phyloP scores from a whole-genome alignment of 345 rosid species.

The Sisymbrium irio region DNA sequence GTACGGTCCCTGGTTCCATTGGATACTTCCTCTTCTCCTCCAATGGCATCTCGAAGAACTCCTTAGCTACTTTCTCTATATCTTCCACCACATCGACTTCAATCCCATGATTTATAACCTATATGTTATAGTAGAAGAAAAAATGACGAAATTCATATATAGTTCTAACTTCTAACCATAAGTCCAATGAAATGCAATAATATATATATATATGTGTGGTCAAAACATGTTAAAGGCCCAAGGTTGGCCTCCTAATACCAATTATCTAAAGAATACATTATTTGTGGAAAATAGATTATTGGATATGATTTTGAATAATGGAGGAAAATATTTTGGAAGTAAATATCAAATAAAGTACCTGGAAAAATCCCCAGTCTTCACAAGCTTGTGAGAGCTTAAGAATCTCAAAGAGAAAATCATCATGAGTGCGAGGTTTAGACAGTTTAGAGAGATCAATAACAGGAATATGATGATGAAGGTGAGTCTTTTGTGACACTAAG shows the following conservation, averaged over 20 bases:
- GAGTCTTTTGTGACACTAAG: conserved; percentile 26
- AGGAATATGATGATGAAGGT: conserved; percentile 49
- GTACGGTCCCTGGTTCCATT: conserved; percentile 90
- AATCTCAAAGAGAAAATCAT: conserved; percentile 41
- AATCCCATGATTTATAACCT: conserved; percentile 83
- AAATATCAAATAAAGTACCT: conserved; percentile 45
- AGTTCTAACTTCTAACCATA: background rate
- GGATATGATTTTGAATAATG: background rate
- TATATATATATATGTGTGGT: background rate
- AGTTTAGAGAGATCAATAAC: conserved; percentile 68
- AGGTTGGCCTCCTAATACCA: background rate
- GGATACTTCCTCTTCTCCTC: conserved; percentile 83
- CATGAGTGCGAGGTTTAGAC: conserved; percentile 34
- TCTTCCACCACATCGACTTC: conserved; percentile 54
- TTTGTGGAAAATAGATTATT: background rate
- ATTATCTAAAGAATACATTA: background rate
- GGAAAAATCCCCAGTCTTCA: conserved; percentile 94
- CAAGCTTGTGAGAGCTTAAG: conserved; percentile 62
- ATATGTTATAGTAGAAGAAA: conserved; percentile 11
- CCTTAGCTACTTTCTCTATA: conserved; percentile 67
- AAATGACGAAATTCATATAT: conserved; percentile 1
- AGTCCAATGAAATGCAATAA: background rate
- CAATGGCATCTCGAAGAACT: conserved; percentile 76
- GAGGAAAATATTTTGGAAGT: background rate
- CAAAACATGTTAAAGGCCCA: background rate